phyloP scores from a whole-genome alignment of 129 eudicot genomes.

The Flaveria robusta region DNA sequence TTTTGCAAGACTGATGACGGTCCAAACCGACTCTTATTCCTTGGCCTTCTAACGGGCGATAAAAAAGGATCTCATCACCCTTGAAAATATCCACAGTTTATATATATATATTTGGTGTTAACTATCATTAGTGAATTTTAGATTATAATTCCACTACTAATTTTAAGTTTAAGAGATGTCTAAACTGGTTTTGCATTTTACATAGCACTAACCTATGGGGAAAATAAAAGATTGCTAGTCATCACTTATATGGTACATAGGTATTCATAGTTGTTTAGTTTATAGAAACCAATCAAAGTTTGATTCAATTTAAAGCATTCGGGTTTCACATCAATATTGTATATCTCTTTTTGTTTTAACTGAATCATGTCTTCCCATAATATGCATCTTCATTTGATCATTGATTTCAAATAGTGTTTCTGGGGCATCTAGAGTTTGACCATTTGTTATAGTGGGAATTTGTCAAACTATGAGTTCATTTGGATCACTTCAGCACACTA shows the following conservation, averaged over 20 bases:
- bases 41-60: too few species aligned
- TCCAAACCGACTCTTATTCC: background rate
- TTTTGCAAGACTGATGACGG: background rate
- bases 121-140: conserved; percentile 7
- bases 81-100: background rate
- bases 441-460: background rate
- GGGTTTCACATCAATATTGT: background rate
- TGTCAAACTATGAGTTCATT: background rate
- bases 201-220: background rate
- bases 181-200: conserved; percentile 13
- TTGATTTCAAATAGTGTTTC: background rate
- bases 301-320: background rate
- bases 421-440: background rate
- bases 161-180: too few species aligned
- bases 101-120: background rate
- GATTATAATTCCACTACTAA: background rate
- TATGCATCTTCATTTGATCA: background rate
- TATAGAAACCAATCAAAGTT: background rate
- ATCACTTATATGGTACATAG: background rate
- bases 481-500: background rate
- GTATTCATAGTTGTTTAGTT: background rate
- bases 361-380: background rate
- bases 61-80: background rate
- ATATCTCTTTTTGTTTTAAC: background rate
- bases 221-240: background rate